Evolutionary conservation across 768 basidiomycete genomes (phyloP).

Genomic region (Phanerochaete carnosa): DNA sequence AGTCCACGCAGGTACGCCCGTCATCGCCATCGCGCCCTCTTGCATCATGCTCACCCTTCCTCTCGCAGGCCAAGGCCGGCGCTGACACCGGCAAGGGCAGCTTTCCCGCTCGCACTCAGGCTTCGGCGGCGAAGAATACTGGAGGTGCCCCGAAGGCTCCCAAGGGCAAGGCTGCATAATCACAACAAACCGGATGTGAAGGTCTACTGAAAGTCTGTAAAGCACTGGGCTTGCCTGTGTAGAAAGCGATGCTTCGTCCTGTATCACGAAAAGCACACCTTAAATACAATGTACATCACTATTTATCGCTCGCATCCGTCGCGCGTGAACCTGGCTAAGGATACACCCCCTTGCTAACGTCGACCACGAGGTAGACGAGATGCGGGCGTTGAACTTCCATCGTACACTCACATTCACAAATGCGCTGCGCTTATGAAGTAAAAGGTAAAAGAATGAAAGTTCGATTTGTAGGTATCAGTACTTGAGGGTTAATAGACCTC

Average conservation of each 20-base stretch:
- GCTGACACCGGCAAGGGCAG: constrained; percentile 24
- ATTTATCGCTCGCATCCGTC: no score
- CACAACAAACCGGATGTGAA: not conserved
- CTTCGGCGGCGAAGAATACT: constrained; percentile 20
- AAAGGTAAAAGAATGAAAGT: not conserved
- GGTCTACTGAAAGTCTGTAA: not conserved
- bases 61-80: constrained; percentile 24
- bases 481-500: not conserved
- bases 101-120: constrained; percentile 25
- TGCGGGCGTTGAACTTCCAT: no score
- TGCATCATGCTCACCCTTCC: not conserved
- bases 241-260: not conserved
- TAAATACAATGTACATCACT: not conserved
- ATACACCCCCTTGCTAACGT: not conserved
- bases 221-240: not conserved
- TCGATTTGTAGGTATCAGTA: not conserved
- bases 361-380: no score
- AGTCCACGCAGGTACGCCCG: constrained; percentile 23
- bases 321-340: not conserved
- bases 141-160: constrained; percentile 11
- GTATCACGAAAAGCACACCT: not conserved
- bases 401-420: no score
- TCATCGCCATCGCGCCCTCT: not conserved
- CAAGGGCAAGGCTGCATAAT: constrained; percentile 13
- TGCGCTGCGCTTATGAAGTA: no score